Evolutionary conservation across 805 yeast genomes (phyloP).

Genomic region (Saccharomyces eubayanus): DNA sequence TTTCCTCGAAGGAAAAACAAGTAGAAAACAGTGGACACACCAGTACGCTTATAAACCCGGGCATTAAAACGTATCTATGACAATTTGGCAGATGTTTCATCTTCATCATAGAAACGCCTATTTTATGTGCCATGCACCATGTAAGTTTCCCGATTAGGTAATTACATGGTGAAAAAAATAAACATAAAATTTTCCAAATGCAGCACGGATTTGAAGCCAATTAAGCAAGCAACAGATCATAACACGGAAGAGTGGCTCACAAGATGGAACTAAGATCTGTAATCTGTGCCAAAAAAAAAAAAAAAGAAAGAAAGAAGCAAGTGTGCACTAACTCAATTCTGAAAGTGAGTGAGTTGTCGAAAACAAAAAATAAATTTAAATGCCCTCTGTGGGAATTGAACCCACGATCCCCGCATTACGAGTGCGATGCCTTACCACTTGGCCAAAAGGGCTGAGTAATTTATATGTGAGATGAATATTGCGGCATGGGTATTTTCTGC

Average conservation of each 20-base stretch:
- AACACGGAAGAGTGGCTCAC: not conserved
- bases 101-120: not conserved
- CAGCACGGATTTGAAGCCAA: not conserved
- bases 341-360: no score
- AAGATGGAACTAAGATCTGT: no score
- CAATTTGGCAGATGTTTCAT: not conserved
- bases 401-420: conserved; percentile 53
- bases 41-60: not conserved
- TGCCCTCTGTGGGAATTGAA: conserved; percentile 50
- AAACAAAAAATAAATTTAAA: conserved; percentile 4
- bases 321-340: no score
- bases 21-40: no score
- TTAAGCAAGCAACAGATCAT: not conserved
- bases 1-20: not conserved
- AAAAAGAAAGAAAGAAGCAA: no score
- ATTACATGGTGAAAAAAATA: conserved; percentile 5
- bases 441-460: conserved; percentile 39
- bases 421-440: conserved; percentile 53
- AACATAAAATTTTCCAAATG: not conserved
- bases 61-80: not conserved
- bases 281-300: not conserved
- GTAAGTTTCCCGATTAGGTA: conserved; percentile 11
- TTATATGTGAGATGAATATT: not conserved
- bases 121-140: not conserved
- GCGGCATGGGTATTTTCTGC: no score